Evolutionary conservation across 805 yeast species (phyloP).

Genomic region (Yamadazyma endophytica): DNA sequence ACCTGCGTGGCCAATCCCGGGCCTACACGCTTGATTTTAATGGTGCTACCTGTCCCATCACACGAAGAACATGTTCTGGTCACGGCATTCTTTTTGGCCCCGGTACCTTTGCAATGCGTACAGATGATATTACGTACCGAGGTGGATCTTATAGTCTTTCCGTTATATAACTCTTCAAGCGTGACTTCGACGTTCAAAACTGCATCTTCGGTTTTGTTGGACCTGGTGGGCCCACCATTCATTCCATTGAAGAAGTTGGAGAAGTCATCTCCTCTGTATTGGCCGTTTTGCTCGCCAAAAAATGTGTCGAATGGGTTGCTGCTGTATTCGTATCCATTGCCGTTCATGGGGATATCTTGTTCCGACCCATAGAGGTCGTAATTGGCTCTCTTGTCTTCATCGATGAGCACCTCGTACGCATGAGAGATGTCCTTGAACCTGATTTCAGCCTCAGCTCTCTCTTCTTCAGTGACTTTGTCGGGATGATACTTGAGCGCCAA

Average conservation of each 20-base stretch:
- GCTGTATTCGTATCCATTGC: slow-evolving; percentile 33
- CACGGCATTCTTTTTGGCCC: slow-evolving; percentile 60
- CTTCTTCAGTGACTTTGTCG: slow-evolving; percentile 72
- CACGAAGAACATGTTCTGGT: slow-evolving; percentile 61
- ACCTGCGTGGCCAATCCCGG: slow-evolving; percentile 73
- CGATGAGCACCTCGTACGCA: slow-evolving; percentile 81
- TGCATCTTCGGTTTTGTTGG: slow-evolving; percentile 61
- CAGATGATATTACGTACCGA: slow-evolving; percentile 73
- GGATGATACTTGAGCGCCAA: slow-evolving; percentile 85
- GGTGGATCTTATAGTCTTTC: slow-evolving; percentile 72
- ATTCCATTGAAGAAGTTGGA: slow-evolving; percentile 58
- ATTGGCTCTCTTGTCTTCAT: slow-evolving; percentile 55
- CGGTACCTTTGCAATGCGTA: slow-evolving; percentile 68
- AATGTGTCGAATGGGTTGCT: slow-evolving; percentile 17
- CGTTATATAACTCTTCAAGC: slow-evolving; percentile 72
- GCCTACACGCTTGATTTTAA: slow-evolving; percentile 59
- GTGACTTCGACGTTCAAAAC: slow-evolving; percentile 59
- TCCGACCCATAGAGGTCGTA: slow-evolving; percentile 56
- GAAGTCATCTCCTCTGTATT: slow-evolving; percentile 70
- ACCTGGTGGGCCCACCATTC: slow-evolving; percentile 20
- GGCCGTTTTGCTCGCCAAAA: slow-evolving; percentile 24
- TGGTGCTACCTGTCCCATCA: slow-evolving; percentile 63
- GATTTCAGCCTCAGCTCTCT: slow-evolving; percentile 66
- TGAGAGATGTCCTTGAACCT: slow-evolving; percentile 79
- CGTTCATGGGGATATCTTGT: slow-evolving; percentile 22